Evolutionary conservation across 352 stramenopile species (phyloP).

Genomic region (Phytophthora capsici): DNA sequence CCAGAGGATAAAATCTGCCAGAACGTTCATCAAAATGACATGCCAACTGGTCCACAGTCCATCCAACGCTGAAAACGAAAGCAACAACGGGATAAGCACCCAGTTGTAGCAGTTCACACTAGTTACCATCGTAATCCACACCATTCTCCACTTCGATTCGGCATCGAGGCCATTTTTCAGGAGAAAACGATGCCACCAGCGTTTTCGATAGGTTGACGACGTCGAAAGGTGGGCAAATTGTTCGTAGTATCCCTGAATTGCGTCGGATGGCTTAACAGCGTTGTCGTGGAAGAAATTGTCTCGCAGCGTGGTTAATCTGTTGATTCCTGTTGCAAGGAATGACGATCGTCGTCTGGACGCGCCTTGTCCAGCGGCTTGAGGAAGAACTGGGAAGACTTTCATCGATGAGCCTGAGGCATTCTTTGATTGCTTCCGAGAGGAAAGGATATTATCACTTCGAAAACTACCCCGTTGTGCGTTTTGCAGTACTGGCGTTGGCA

Average conservation of each 20-base stretch:
- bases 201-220: slow-evolving; percentile 5
- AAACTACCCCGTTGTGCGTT: slow-evolving; percentile 5
- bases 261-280: slow-evolving; percentile 35
- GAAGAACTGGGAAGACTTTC: slow-evolving; percentile 25
- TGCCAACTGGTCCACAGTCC: slow-evolving; percentile 31
- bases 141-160: slow-evolving; percentile 50
- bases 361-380: neutral
- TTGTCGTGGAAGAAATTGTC: slow-evolving; percentile 47
- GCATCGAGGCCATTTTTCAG: slow-evolving; percentile 42
- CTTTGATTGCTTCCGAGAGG: slow-evolving; percentile 5
- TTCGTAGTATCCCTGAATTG: slow-evolving; percentile 66
- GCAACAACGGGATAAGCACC: slow-evolving; percentile 53
- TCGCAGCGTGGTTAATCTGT: slow-evolving; percentile 36
- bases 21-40: slow-evolving; percentile 41
- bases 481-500: neutral
- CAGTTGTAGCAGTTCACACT: slow-evolving; percentile 60
- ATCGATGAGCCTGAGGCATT: neutral
- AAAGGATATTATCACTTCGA: slow-evolving; percentile 19
- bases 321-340: slow-evolving; percentile 27
- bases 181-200: slow-evolving; percentile 50
- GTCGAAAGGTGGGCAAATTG: slow-evolving; percentile 40
- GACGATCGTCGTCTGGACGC: slow-evolving; percentile 10
- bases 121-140: slow-evolving; percentile 53
- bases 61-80: slow-evolving; percentile 50
- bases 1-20: slow-evolving; percentile 49